Evolutionary conservation across 441 rosid species (phyloP).

Genomic region (Daphne laureola): DNA sequence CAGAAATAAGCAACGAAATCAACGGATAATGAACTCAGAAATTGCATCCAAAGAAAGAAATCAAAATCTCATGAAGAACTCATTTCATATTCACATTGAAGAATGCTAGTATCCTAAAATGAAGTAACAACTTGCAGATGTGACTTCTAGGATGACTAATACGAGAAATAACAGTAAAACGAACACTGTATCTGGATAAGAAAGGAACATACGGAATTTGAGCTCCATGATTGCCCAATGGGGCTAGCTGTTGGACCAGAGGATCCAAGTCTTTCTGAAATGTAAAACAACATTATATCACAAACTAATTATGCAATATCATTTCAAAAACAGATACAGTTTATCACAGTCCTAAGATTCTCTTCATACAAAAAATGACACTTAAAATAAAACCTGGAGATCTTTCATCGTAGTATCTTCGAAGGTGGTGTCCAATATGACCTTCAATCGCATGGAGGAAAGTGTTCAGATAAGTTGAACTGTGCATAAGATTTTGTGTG

Average conservation of each 20-base stretch:
- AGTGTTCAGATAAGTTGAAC: constrained; percentile 15
- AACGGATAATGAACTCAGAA: no score
- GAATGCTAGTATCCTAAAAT: no score
- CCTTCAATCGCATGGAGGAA: constrained; percentile 36
- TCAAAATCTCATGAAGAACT: no score
- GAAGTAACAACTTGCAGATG: no score
- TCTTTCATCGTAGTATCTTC: constrained; percentile 56
- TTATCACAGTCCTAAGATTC: constrained; percentile 1
- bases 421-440: constrained; percentile 57
- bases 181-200: neutral
- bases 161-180: no score
- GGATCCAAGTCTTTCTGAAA: constrained; percentile 80
- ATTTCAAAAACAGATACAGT: constrained; percentile 1
- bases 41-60: no score
- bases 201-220: constrained; percentile 70
- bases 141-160: no score
- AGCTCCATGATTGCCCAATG: constrained; percentile 42
- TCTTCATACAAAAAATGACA: neutral
- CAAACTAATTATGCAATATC: constrained; percentile 3
- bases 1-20: no score
- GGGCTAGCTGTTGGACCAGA: constrained; percentile 66
- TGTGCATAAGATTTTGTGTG: no score
- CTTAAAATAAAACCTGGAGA: constrained; percentile 48
- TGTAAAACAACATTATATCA: constrained; percentile 5
- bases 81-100: no score